Percentiles rank a stretch among this genome's conserved stretches.
These are phyloP conservation scores for Scedosporium apiospermum DNA, from an alignment of 2,329 filamentous ascomycete genomes.

Conservation along the genomic window DNA sequence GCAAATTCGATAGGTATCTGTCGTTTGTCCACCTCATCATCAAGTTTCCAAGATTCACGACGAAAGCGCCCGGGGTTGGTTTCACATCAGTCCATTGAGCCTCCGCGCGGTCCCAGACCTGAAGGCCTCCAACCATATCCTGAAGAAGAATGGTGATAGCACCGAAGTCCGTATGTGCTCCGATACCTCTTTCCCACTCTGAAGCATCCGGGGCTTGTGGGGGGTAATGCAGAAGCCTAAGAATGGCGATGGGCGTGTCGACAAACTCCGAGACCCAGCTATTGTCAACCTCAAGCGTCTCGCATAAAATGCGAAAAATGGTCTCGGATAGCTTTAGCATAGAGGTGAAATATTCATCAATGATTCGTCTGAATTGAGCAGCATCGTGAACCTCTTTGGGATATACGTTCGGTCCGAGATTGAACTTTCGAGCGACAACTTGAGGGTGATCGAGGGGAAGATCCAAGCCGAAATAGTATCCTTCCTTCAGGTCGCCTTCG, in stretches of 20 bases:
- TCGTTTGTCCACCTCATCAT: slow-evolving; percentile 40
- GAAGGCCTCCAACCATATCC: slow-evolving; percentile 37
- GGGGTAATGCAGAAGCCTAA: slow-evolving; percentile 38
- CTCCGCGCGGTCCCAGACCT: slow-evolving; percentile 36
- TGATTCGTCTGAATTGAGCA: slow-evolving; percentile 23
- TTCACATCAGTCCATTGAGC: slow-evolving; percentile 31
- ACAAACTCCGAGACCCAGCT: neutral
- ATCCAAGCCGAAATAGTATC: slow-evolving; percentile 2
- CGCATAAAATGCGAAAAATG: slow-evolving; percentile 14
- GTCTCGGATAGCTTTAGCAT: slow-evolving; percentile 31
- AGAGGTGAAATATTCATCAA: slow-evolving; percentile 29
- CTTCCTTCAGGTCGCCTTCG: slow-evolving; percentile 32
- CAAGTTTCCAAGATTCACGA: slow-evolving; percentile 43
- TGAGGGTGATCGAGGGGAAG: neutral
- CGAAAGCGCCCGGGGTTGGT: slow-evolving; percentile 34
- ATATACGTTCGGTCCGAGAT: neutral
- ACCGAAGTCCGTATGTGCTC: slow-evolving; percentile 48
- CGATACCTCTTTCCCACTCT: slow-evolving; percentile 26
- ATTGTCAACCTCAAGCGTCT: neutral
- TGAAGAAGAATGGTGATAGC: slow-evolving; percentile 46
- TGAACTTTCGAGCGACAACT: slow-evolving; percentile 8
- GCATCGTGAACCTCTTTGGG: neutral
- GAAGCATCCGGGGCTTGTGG: slow-evolving; percentile 25
- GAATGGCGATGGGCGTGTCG: neutral
- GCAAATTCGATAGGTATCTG: slow-evolving; percentile 41